These are phyloP conservation scores for Leishmania guyanensis DNA, from an alignment of 208 protist species.

Conservation along the genomic window DNA sequence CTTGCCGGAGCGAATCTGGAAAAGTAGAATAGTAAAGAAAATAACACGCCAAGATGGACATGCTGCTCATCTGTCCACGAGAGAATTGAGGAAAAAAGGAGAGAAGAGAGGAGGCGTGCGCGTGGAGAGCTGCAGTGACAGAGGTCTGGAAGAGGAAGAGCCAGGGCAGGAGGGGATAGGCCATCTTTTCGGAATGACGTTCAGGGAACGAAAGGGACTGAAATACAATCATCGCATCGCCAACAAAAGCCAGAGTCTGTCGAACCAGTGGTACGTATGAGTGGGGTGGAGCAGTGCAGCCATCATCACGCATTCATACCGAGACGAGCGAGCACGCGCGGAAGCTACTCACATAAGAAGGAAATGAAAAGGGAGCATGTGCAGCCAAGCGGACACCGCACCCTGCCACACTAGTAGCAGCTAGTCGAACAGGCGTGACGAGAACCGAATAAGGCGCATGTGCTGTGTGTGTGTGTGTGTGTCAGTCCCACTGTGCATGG, in stretches of 20 bases:
- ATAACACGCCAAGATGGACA: neutral
- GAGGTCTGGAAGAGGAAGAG: neutral
- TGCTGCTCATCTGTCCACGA: neutral
- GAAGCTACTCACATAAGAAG: neutral
- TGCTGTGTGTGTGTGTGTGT: neutral
- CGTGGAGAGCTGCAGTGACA: neutral
- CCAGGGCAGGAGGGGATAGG: neutral
- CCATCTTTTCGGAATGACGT: neutral
- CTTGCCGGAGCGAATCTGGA: too few species aligned
- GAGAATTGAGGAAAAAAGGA: neutral
- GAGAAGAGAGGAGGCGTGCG: neutral
- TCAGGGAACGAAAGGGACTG: neutral
- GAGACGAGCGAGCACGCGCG: neutral
- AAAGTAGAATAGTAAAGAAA: neutral
- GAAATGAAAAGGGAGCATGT: neutral
- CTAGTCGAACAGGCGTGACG: neutral
- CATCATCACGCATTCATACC: neutral
- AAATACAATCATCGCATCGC: neutral
- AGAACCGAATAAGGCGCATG: neutral
- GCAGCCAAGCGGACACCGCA: neutral
- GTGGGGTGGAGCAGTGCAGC: neutral
- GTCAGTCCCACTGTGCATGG: neutral
- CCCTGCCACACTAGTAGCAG: neutral
- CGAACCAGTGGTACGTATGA: neutral
- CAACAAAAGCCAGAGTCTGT: constrained; percentile 14